Evolutionary conservation across 768 basidiomycete species (phyloP).

Genomic region (Tulasnella sp.): DNA sequence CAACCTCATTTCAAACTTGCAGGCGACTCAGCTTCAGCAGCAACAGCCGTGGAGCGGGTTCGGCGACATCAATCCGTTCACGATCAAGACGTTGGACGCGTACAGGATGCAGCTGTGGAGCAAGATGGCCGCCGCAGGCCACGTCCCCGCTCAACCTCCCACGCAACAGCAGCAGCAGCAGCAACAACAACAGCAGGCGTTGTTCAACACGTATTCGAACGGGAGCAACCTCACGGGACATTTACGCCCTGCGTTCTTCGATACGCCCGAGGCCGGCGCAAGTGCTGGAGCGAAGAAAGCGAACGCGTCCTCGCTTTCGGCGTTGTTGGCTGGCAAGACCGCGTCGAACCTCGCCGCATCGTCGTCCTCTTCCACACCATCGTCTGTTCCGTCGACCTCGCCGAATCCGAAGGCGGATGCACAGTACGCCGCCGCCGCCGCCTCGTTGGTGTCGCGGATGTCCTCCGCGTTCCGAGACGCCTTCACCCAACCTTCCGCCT

Average conservation of each 20-base stretch:
- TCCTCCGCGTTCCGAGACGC: slow-evolving; percentile 82
- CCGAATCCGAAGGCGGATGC: slow-evolving; percentile 22
- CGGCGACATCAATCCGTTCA: slow-evolving; percentile 71
- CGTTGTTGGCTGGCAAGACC: slow-evolving; percentile 10
- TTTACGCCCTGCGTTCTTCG: slow-evolving; percentile 20
- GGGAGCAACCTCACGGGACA: neutral
- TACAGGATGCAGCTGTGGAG: slow-evolving; percentile 90
- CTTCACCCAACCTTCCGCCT: slow-evolving; percentile 38
- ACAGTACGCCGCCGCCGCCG: slow-evolving; percentile 45
- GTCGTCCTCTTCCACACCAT: neutral
- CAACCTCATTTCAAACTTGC: neutral
- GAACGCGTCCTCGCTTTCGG: neutral
- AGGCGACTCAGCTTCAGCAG: neutral
- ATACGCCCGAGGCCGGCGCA: neutral
- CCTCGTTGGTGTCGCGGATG: slow-evolving; percentile 61
- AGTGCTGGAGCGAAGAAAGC: neutral
- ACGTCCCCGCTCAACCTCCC: slow-evolving; percentile 14
- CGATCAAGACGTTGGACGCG: slow-evolving; percentile 75
- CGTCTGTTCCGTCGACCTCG: neutral
- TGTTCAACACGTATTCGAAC: slow-evolving; percentile 24
- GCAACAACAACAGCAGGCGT: slow-evolving; percentile 22
- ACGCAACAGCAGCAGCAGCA: slow-evolving; percentile 18
- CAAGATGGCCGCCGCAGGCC: slow-evolving; percentile 68
- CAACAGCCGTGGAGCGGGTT: slow-evolving; percentile 33
- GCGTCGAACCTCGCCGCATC: neutral